phyloP scores from a whole-genome alignment of 2,329 filamentous ascomycete genomes.

The Sporothrix mexicana region DNA sequence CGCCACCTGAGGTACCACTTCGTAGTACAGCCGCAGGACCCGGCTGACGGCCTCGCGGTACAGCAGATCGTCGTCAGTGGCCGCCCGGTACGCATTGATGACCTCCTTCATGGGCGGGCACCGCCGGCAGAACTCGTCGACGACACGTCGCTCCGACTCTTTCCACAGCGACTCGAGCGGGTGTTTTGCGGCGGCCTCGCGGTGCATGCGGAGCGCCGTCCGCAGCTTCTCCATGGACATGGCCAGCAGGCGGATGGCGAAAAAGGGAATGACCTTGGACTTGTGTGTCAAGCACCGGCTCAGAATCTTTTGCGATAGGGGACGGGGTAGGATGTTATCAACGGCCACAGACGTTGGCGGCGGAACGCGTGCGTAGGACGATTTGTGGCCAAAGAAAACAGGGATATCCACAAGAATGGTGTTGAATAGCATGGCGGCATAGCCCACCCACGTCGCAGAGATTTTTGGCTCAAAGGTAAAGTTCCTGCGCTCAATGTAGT shows the following conservation, averaged over 20 bases:
- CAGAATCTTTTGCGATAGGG: slow-evolving; percentile 79
- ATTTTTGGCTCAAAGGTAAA: slow-evolving; percentile 92
- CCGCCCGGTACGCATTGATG: slow-evolving; percentile 73
- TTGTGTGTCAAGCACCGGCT: slow-evolving; percentile 79
- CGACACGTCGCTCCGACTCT: slow-evolving; percentile 69
- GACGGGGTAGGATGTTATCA: slow-evolving; percentile 84
- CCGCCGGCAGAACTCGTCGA: slow-evolving; percentile 76
- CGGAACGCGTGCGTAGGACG: slow-evolving; percentile 68
- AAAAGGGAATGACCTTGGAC: slow-evolving; percentile 80
- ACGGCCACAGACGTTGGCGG: slow-evolving; percentile 80
- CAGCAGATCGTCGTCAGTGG: slow-evolving; percentile 70
- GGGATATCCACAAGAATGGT: slow-evolving; percentile 78
- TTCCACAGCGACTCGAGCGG: slow-evolving; percentile 61
- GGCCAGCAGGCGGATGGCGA: slow-evolving; percentile 79
- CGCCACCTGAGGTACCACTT: slow-evolving; percentile 77
- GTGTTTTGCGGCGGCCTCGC: slow-evolving; percentile 44
- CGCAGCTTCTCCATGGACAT: slow-evolving; percentile 80
- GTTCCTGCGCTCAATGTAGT: slow-evolving; percentile 78
- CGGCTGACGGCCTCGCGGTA: slow-evolving; percentile 81
- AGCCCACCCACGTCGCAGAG: slow-evolving; percentile 93
- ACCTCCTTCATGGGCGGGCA: slow-evolving; percentile 84
- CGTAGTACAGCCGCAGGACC: slow-evolving; percentile 82
- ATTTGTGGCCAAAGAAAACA: slow-evolving; percentile 69
- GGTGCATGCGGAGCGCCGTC: slow-evolving; percentile 66
- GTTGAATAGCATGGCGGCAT: slow-evolving; percentile 85